A percentile compares a stretch with the other conserved stretches of the same genome.
Conservation (phyloP, 176 grass and related monocot genomes). For the Carex kokanica region DNA sequence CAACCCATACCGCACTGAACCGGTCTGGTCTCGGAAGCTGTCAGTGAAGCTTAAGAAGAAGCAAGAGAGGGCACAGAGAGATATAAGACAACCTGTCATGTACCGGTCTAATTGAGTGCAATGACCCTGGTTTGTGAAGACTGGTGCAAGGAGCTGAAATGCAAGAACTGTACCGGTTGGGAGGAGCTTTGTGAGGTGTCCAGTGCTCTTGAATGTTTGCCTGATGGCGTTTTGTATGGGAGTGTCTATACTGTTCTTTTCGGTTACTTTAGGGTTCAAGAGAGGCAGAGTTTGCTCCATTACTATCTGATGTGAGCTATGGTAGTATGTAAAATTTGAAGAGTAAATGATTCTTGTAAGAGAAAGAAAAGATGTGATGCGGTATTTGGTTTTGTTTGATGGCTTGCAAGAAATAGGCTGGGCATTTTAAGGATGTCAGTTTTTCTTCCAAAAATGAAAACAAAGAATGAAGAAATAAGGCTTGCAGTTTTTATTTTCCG, state of each 20-base stretch:
- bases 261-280: slow-evolving; percentile 32
- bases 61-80: slow-evolving; percentile 54
- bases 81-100: slow-evolving; percentile 48
- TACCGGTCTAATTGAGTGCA: slow-evolving; percentile 31
- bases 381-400: slow-evolving; percentile 32
- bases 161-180: slow-evolving; percentile 61
- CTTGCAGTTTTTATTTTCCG: neutral
- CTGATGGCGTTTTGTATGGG: slow-evolving; percentile 45
- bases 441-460: neutral
- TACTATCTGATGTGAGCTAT: neutral
- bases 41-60: slow-evolving; percentile 67
- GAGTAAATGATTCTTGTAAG: slow-evolving; percentile 4
- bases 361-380: neutral
- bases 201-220: slow-evolving; percentile 56
- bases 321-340: slow-evolving; percentile 11
- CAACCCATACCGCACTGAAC: slow-evolving; percentile 52
- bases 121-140: slow-evolving; percentile 43
- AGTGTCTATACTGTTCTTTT: slow-evolving; percentile 21
- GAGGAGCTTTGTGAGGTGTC: slow-evolving; percentile 63
- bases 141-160: slow-evolving; percentile 61
- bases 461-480: neutral
- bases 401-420: slow-evolving; percentile 34
- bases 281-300: slow-evolving; percentile 43
- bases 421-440: neutral
- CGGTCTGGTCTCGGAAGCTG: slow-evolving; percentile 57